Conservation (phyloP, 371 early-diverging fungal genomes). For the Parasitella parasitica region DNA sequence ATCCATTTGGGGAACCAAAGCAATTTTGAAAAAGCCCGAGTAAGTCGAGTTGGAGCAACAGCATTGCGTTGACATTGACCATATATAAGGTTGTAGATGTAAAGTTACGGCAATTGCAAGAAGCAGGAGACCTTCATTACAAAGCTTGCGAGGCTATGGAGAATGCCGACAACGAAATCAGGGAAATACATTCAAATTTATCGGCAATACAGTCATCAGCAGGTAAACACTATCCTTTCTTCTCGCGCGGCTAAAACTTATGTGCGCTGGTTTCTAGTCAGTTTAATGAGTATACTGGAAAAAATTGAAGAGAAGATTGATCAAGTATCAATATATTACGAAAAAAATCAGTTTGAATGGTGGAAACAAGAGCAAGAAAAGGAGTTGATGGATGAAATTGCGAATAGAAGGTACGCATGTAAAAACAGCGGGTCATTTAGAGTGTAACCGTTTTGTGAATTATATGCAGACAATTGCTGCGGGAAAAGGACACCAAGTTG, state of each 20-base stretch:
- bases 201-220: constrained; percentile 4
- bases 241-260: neutral
- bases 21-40: constrained; percentile 30
- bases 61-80: neutral
- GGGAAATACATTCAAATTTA: constrained; percentile 4
- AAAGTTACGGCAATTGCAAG: constrained; percentile 17
- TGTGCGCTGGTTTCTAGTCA: constrained; percentile 1
- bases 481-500: constrained; percentile 23
- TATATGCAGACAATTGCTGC: constrained; percentile 9
- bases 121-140: constrained; percentile 11
- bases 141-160: constrained; percentile 6
- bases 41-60: neutral
- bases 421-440: too few relatives aligned
- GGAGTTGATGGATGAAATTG: constrained; percentile 5
- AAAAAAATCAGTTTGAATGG: constrained; percentile 30
- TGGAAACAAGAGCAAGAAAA: constrained; percentile 33
- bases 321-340: constrained; percentile 18
- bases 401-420: neutral
- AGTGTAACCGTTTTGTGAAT: neutral
- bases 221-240: constrained; percentile 3
- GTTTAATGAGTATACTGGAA: constrained; percentile 14
- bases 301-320: constrained; percentile 31
- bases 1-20: constrained; percentile 22
- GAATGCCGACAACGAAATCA: neutral
- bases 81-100: neutral